A percentile compares a stretch with the other conserved stretches of the same genome.
These are phyloP conservation scores for Raphanus raphanistrum DNA, from an alignment of 345 rosid species.

Conservation along the genomic window DNA sequence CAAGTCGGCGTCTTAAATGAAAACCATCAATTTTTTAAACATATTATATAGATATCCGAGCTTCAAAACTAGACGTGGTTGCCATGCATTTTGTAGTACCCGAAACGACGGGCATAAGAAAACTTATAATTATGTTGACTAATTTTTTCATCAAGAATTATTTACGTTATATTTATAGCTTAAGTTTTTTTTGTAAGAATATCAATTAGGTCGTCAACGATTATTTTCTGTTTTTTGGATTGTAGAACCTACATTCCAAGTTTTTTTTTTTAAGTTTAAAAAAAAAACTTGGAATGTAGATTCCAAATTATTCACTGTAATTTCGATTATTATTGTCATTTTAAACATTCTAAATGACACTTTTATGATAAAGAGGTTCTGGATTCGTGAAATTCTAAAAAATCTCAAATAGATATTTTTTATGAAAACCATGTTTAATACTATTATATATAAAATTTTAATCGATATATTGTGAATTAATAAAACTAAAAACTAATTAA, in stretches of 20 bases:
- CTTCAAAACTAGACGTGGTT: conserved; percentile 30
- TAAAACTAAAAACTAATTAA: not conserved
- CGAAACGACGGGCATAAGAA: conserved; percentile 1
- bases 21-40: not conserved
- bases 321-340: not conserved
- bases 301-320: not conserved
- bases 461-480: not conserved
- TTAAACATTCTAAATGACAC: not conserved
- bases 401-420: not conserved
- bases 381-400: not conserved
- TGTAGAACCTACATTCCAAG: not conserved
- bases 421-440: too few relatives aligned
- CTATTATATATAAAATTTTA: too few relatives aligned
- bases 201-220: not conserved
- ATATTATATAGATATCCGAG: conserved; percentile 6
- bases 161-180: not conserved
- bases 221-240: not conserved
- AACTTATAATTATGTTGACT: conserved; percentile 11
- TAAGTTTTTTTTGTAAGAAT: not conserved
- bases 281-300: not conserved
- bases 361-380: not conserved
- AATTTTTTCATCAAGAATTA: not conserved
- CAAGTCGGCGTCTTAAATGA: conserved; percentile 14
- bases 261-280: too few relatives aligned
- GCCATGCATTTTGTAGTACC: conserved; percentile 20